Evolutionary conservation across 495 filamentous ascomycete species (phyloP), one percentile per base, ranked within the genome.

Genomic region (Penicillium bovifimosum): DNA sequence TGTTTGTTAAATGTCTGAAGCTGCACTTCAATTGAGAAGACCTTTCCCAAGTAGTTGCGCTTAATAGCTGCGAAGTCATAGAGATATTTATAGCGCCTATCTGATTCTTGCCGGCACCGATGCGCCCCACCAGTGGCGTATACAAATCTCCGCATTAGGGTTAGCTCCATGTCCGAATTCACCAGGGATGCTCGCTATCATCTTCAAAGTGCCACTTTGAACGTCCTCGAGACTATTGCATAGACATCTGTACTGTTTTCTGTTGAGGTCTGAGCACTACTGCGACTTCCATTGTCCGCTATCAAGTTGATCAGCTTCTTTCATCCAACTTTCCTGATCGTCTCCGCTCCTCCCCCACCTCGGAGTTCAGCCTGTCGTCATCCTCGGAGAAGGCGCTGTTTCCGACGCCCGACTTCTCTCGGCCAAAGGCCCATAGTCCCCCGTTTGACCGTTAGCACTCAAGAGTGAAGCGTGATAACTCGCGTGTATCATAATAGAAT

Each of bases 291-390:
- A 17, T 17, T 28, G 20, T 36, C 20, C 9, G 10, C n/a, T 36
- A 6, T 36, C 8, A 36, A 36, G 14, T 6, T 16, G 16, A 5
- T 28, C 24, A 1, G 24, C 14, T 20, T 41, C 14, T 18, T 41
- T n/a, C 16, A 32, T 41, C 7, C 7, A 16, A 34, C 26, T 11
- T 1, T 27, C 38, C 38, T 42, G 48, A 50, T 50, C 38, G 20
- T 5, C 48, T 38, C 48, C 29, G 47, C 47, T 41, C 26, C 40
- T 31, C 48, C 48, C 47, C 48, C 48, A 50, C 48, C 48, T 42
- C 28, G 14, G 16, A 41, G 34, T 48, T 18, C 3, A 35, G 9
- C 9, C 27, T 32, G 47, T 50, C 48, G 48, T 50, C 48, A 50
- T 42, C 27, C 28, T 50, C 48, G 24, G 31, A 24, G 31, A 24